Evolutionary conservation across 73 alveolate genomes (phyloP).

Genomic region (Paramecium sexaurelia): DNA sequence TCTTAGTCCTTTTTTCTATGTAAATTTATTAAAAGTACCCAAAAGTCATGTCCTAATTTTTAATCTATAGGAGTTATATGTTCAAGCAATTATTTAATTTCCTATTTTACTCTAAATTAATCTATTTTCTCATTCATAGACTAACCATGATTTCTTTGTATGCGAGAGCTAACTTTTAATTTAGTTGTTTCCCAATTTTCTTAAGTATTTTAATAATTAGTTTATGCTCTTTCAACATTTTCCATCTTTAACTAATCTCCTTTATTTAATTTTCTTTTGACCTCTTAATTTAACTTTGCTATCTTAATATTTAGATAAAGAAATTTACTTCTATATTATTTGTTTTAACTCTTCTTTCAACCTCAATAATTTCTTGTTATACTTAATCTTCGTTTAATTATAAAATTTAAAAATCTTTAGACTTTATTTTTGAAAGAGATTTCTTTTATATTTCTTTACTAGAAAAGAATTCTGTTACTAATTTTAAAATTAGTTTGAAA

Average conservation of each 20-base stretch:
- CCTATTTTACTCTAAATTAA: conserved; percentile 21
- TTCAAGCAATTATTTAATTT: conserved; percentile 5
- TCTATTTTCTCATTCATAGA: conserved; percentile 42
- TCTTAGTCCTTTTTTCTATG: conserved; percentile 34
- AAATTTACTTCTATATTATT: not conserved
- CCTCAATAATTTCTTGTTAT: conserved; percentile 1
- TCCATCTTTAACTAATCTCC: conserved; percentile 24
- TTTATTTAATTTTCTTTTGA: conserved; percentile 1
- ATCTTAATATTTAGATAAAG: not conserved
- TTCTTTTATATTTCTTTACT: not conserved
- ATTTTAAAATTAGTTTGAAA: not conserved
- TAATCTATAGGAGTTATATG: conserved; percentile 13
- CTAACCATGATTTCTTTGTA: not conserved
- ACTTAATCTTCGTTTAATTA: not conserved
- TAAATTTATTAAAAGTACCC: not conserved
- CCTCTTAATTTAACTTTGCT: not conserved
- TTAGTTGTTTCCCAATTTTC: not conserved
- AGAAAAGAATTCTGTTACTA: not conserved
- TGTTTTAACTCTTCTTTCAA: not conserved
- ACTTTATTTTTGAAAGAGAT: not conserved
- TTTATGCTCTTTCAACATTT: not conserved
- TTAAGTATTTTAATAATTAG: not conserved
- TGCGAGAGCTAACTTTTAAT: not conserved
- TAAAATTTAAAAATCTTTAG: not conserved
- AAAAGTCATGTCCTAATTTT: not conserved